Evolutionary conservation across 2,329 filamentous ascomycete species (phyloP), one percentile per base, ranked within the genome.

Genomic region (Fusarium verrucosum): DNA sequence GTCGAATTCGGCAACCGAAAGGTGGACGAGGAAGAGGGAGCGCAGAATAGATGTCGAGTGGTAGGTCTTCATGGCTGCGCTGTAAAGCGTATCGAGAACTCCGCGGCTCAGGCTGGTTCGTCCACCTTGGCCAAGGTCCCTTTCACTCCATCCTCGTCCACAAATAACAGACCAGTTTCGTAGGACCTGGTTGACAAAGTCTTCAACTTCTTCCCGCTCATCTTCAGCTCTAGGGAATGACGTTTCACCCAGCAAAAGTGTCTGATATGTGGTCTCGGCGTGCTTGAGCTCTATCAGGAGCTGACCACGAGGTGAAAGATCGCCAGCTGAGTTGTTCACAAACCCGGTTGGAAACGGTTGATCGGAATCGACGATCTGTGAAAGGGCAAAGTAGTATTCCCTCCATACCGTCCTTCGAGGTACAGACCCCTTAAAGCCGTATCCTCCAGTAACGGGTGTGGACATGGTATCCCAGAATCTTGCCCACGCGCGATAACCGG

Each of bases 11-110:
- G 93, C 92, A 17, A 97, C 82, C 4, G 92, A 87, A 17, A 94
- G 83, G 75, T 99, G 95, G 3, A 97, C 90, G 11, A 88, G 89
- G 74, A 98, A 98, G 1, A 99, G 83, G 70, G 94, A 87, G 56
- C 94, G 86, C 26, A 99, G 80, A 62, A 98, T 91, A 10, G 92
- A 82, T 2, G 94, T 96, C 2, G 95, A 99, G 77, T 99, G 95
- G 73, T 95, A 99, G 0, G 94, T 97, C 76, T 95, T 97, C 10
- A 91, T 92, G 9, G 94, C 92, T 20, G 94, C 92, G 35, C 90
- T 90, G 76, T 98, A 99, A 8, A 99, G 83, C 25, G 93, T 91
- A 76, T 95, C 94, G 36, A 99, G 84, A 28, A 96, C 88, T 46
- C 88, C 88, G 50, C 90, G 87, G 63, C 91, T 91, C 17, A 94